These are phyloP conservation scores for Fragaria nilgerrensis DNA, from an alignment of 306 rosid genomes.

Conservation along the genomic window DNA sequence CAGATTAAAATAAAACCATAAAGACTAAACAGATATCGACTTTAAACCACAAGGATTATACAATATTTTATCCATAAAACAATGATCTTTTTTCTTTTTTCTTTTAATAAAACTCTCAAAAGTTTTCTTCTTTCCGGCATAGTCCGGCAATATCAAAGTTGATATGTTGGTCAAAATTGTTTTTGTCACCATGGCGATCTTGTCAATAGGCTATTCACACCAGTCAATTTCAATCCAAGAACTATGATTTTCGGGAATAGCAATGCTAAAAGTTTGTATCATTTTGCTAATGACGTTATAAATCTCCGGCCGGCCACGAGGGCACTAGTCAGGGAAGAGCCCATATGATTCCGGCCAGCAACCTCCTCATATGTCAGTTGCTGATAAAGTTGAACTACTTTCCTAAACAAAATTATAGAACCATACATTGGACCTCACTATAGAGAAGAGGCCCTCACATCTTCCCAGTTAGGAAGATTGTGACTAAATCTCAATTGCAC, in stretches of 20 bases:
- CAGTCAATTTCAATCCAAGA: not conserved
- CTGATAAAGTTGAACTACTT: not conserved
- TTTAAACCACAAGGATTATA: no score
- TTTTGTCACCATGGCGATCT: not conserved
- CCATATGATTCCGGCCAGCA: not conserved
- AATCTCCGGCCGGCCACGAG: not conserved
- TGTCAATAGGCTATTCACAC: not conserved
- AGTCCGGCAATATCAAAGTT: not conserved
- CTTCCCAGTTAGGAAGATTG: not conserved
- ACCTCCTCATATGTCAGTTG: not conserved
- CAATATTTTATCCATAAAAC: no score
- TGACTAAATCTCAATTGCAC: not conserved
- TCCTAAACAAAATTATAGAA: no score
- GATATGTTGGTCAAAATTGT: not conserved
- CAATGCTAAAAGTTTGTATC: not conserved
- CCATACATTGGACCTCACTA: not conserved
- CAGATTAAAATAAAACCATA: no score
- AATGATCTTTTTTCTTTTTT: no score
- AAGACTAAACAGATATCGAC: no score
- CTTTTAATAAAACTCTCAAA: no score
- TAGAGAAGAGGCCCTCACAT: not conserved
- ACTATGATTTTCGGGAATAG: not conserved
- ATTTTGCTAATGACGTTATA: not conserved
- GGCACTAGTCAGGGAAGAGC: not conserved
- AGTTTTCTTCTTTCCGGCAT: not conserved